phyloP scores from a whole-genome alignment of 2,329 filamentous ascomycete genomes.

The Mollisiaceae sp. region DNA sequence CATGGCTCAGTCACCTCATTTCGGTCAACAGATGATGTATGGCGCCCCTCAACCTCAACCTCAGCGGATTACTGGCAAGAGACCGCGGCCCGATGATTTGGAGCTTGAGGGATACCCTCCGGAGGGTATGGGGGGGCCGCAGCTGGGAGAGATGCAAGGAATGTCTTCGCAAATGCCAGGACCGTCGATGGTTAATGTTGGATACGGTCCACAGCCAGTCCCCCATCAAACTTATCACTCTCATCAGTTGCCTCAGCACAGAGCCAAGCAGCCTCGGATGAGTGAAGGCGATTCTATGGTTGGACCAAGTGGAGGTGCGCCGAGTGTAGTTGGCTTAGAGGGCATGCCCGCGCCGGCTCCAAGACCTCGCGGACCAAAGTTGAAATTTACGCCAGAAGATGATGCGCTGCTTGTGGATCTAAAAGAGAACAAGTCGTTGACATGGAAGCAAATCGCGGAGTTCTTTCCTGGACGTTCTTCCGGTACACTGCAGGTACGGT shows the following conservation, averaged over 20 bases:
- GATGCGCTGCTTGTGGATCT: constrained; percentile 86
- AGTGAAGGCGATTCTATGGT: constrained; percentile 52
- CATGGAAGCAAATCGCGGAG: constrained; percentile 97
- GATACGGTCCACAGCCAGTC: constrained; percentile 44
- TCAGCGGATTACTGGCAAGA: constrained; percentile 49
- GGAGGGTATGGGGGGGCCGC: constrained; percentile 51
- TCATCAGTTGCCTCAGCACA: constrained; percentile 77
- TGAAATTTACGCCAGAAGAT: constrained; percentile 93
- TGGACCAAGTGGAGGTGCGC: constrained; percentile 60
- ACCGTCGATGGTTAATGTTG: constrained; percentile 55
- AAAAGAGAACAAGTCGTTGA: constrained; percentile 93
- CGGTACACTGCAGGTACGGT: constrained; percentile 89
- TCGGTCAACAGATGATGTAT: constrained; percentile 56
- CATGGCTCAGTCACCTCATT: constrained; percentile 54
- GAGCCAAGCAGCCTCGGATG: constrained; percentile 69
- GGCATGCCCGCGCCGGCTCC: constrained; percentile 87
- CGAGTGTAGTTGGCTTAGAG: constrained; percentile 83
- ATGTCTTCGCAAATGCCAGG: constrained; percentile 62
- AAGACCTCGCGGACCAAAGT: constrained; percentile 82
- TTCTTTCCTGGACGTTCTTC: constrained; percentile 92
- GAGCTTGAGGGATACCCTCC: constrained; percentile 47
- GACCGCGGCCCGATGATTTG: constrained; percentile 61
- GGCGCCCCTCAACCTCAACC: constrained; percentile 45
- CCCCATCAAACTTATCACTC: constrained; percentile 62
- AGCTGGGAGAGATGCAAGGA: constrained; percentile 39